Evolutionary conservation across 495 filamentous ascomycete species (phyloP), one percentile per base, ranked within the genome.

Genomic region (Penicillium angulare): DNA sequence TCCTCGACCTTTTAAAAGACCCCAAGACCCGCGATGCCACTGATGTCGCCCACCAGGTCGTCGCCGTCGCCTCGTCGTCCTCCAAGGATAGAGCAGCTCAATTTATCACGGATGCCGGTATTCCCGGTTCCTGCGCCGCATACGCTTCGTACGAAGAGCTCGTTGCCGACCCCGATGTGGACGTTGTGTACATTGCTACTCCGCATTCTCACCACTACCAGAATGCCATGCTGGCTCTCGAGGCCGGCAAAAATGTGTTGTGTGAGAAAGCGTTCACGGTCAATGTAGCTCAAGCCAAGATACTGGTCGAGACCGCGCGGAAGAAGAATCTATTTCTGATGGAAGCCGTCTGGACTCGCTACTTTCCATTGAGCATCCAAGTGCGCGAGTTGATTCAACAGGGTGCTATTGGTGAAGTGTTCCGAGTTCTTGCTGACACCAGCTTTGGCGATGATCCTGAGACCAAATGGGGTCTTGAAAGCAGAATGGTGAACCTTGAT

Each of bases 161-260:
- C 26, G 87, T 90, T 7, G 75, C 78, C 17, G 87, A 96, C 61
- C 76, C 84, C 13, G 76, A 87, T 45, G 77, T 97, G 51, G 92
- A 96, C 59, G 89, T 95, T 43, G 74, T 97, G 68, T 97, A 96
- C 65, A 84, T 97, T 43, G 91, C 92, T 13, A 97, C 92, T 2
- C 92, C 92, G 16, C 92, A 96, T 73, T 92, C 88, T 24, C 92
- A 96, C 68, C 92, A 97, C 75, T 97, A 89, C 76, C 88, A 92
- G 66, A 93, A 97, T 63, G 79, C 83, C 39, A 87, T 90, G 79
- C 79, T 95, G 29, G 86, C 82, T 41, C 72, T 96, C 17, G 79
- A 88, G 50, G 89, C 88, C 0, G 88, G 88, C 50, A 97, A 97
- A 74, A 72, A 91, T 57, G 91, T 96, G 3, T 79, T 97, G 20